Evolutionary conservation across 257 asterid species (phyloP), one percentile per base, ranked within the genome.

Genomic region (Solanum chaucha): DNA sequence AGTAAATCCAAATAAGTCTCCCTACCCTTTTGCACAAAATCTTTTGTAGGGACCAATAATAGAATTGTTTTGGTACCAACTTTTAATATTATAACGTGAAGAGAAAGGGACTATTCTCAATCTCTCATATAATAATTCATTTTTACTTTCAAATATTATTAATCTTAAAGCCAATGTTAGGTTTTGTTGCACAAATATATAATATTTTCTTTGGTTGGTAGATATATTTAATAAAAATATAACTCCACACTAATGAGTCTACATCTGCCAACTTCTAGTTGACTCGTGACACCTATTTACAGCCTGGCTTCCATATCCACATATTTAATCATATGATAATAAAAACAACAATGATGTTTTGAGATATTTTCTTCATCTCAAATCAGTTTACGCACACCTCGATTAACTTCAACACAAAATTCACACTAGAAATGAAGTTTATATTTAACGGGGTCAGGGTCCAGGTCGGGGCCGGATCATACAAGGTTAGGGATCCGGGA

Each of bases 401-500:
- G 0, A 51, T 0, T 51, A 51, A 51, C 2, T 51, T 15, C 22
- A 51, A 51, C 22, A 51, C 22, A 1, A 0, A 51, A 51, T 51
- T 59, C 84, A 46, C 67, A 80, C 84, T 24, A 77, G 84, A 44
- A 78, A n/a, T 44, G 10, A 78, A 78, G 84, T 12, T 80, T 32
- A 40, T 80, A 74, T 84, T 86, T 64, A 86, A 46, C 22, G 14
- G 87, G 80, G 6, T 70, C 11, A 10, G 15, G 32, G 32, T 30
- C 32, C 32, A 2, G 70, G 82, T 86, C 65, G 87, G 74, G 85
- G 75, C 77, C 65, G 83, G 87, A 83, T 85, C 86, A 51, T 87
- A 87, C 88, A 91, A 88, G 92, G 94, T 92, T 92, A 92, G 90
- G 83, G 82, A 75, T 80, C 86, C 87, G 86, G 81, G 81, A 87